A percentile compares a stretch with the other conserved stretches of the same genome.
Conservation (phyloP, 148 eudicot genomes). For the Amaranthus palmeri region DNA sequence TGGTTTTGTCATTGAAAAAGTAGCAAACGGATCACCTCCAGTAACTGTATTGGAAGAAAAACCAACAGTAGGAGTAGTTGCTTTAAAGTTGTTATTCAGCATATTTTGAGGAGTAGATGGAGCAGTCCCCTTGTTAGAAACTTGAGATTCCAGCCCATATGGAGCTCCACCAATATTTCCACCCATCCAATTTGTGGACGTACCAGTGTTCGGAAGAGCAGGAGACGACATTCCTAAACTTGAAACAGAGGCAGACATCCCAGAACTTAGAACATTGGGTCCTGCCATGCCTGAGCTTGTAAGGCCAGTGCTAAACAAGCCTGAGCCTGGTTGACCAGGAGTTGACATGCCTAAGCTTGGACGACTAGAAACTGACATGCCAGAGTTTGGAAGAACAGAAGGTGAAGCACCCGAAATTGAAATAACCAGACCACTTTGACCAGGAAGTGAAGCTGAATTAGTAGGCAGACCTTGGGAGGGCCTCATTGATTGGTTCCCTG, state of each 20-base stretch:
- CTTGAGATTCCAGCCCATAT: conserved; percentile 40
- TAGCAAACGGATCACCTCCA: conserved; percentile 73
- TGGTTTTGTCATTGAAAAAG: conserved; percentile 44
- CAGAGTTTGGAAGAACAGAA: conserved; percentile 23
- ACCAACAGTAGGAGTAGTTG: conserved; percentile 39
- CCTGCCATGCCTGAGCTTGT: conserved; percentile 32
- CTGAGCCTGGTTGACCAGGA: conserved; percentile 10
- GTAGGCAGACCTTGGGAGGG: conserved; percentile 42
- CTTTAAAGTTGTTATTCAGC: conserved; percentile 35
- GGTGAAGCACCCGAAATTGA: conserved; percentile 31
- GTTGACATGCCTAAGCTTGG: conserved; percentile 31
- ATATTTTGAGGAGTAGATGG: conserved; percentile 38
- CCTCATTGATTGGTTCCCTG: conserved; percentile 52
- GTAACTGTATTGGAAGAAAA: conserved; percentile 47
- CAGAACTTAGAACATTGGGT: conserved; percentile 21
- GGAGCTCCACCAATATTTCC: conserved; percentile 42
- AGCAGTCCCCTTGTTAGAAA: conserved; percentile 43
- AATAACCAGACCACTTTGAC: conserved; percentile 33
- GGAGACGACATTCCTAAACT: conserved; percentile 26
- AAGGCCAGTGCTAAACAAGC: too few relatives aligned
- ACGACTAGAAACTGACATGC: conserved; percentile 17
- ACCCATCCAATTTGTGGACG: conserved; percentile 52
- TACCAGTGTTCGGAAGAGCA: conserved; percentile 39
- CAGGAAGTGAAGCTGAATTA: conserved; percentile 42
- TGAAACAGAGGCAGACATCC: conserved; percentile 17